These are phyloP conservation scores for Pestalotiopsis fici DNA, from an alignment of 2,329 filamentous ascomycete species.

Conservation along the genomic window DNA sequence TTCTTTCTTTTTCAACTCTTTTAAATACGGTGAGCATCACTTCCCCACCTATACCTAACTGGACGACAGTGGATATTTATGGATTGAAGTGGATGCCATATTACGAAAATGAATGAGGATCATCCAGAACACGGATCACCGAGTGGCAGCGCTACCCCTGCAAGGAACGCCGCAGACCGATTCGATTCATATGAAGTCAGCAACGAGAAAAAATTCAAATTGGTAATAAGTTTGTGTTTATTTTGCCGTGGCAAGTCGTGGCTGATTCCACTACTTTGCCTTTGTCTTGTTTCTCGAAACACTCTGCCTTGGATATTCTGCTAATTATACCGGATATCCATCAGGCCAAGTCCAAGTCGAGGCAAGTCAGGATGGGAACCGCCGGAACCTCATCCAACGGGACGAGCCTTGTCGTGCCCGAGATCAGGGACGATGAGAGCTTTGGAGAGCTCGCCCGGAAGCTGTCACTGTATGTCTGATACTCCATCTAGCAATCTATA, in stretches of 20 bases:
- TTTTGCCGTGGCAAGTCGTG: neutral
- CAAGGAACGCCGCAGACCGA: neutral
- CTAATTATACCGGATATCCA: neutral
- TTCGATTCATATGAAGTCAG: neutral
- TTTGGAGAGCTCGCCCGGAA: neutral
- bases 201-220: neutral
- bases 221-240: neutral
- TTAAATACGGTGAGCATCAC: neutral
- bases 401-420: neutral
- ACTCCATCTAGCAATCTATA: neutral
- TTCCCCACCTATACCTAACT: neutral
- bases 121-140: neutral
- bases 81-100: neutral
- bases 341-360: neutral
- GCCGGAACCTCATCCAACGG: neutral
- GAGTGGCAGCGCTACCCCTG: neutral
- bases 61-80: neutral
- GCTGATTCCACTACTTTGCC: neutral
- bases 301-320: neutral
- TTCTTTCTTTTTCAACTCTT: neutral
- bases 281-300: neutral
- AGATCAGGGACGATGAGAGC: neutral
- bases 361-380: neutral
- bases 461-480: neutral
- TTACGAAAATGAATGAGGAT: constrained; percentile 2